Evolutionary conservation across 129 eudicot genomes (phyloP).

Genomic region (Flaveria brownii): DNA sequence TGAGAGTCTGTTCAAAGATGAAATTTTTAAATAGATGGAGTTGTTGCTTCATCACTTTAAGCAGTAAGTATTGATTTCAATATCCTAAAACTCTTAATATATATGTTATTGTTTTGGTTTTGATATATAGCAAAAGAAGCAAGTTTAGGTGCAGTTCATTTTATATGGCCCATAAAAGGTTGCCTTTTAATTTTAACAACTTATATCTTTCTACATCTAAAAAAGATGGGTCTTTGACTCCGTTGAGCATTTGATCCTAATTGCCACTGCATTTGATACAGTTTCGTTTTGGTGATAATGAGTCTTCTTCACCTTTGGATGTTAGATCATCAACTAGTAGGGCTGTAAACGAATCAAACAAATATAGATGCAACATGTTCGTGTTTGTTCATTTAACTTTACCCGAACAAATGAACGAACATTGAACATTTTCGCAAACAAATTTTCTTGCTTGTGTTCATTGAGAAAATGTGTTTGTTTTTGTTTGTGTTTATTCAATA

Average conservation of each 20-base stretch:
- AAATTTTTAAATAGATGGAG: conserved; percentile 18
- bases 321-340: too few species aligned
- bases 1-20: conserved; percentile 29
- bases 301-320: neutral
- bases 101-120: conserved; percentile 28
- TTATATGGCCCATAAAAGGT: conserved; percentile 16
- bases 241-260: neutral
- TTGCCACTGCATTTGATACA: too few species aligned
- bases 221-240: conserved; percentile 4
- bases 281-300: neutral
- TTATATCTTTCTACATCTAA: neutral
- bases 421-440: too few species aligned
- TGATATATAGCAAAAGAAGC: conserved; percentile 39
- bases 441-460: too few species aligned
- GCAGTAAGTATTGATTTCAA: conserved; percentile 22
- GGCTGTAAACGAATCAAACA: too few species aligned
- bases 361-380: too few species aligned
- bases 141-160: conserved; percentile 19
- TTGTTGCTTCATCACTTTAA: conserved; percentile 10
- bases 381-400: too few species aligned
- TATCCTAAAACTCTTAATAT: conserved; percentile 9
- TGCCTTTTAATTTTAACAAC: neutral
- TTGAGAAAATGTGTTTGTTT: too few species aligned
- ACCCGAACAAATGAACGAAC: too few species aligned
- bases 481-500: too few species aligned